Percentiles rank a stretch among this genome's conserved stretches.
Evolutionary conservation across 2,329 filamentous ascomycete genomes (phyloP).

Genomic region (Paraconiothyrium sp.): DNA sequence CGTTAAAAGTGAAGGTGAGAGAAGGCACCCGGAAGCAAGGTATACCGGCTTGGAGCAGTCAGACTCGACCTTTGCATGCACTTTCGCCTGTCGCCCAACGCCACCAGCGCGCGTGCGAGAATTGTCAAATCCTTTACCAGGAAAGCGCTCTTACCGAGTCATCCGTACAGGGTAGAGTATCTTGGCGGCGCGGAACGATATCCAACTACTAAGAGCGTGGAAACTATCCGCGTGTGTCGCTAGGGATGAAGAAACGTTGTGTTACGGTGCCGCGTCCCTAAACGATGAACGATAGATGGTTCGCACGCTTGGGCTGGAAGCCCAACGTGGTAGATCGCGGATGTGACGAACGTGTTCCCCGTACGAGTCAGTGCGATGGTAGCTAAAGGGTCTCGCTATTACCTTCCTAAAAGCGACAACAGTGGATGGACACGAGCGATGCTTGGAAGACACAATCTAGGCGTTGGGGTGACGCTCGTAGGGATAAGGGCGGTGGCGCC

Average conservation of each 20-base stretch:
- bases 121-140: not conserved
- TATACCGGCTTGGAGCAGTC: not conserved
- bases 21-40: not conserved
- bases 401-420: constrained; percentile 11
- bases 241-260: not conserved
- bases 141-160: constrained; percentile 3
- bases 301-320: not conserved
- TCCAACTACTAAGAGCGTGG: not conserved
- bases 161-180: not conserved
- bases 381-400: not conserved
- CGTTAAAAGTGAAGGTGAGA: not conserved
- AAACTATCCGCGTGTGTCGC: constrained; percentile 3
- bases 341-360: not conserved
- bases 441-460: not conserved
- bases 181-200: not conserved
- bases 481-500: not conserved
- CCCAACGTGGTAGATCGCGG: not conserved
- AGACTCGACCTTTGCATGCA: not conserved
- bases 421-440: not conserved
- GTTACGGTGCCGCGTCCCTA: constrained; percentile 1
- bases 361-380: constrained; percentile 1
- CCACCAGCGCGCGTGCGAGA: not conserved
- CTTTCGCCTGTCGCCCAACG: not conserved
- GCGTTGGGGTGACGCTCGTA: constrained; percentile 8
- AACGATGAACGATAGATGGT: constrained; percentile 7